Conservation (phyloP, 441 rosid genomes). For the Gossypium gossypioides region DNA sequence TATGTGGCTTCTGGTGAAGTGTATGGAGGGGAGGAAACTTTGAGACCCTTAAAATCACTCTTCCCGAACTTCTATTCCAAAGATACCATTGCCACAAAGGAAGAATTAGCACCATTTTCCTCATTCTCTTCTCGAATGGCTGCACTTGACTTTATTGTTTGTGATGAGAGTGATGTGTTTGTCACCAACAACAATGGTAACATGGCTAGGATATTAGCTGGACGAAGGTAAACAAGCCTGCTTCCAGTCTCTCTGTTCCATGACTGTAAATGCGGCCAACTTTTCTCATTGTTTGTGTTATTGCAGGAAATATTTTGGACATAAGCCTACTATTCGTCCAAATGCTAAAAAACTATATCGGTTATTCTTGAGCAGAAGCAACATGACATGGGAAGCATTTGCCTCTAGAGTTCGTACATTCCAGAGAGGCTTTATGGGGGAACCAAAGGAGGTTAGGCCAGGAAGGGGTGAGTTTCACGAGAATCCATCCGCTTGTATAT, state of each 20-base stretch:
- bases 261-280: conserved; percentile 17
- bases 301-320: conserved; percentile 86
- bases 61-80: conserved; percentile 84
- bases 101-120: conserved; percentile 65
- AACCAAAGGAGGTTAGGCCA: conserved; percentile 82
- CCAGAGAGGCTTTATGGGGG: conserved; percentile 93
- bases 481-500: conserved; percentile 82
- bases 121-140: conserved; percentile 91
- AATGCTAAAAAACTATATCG: conserved; percentile 76
- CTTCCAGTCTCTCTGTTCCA: background rate
- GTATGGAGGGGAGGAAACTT: conserved; percentile 74
- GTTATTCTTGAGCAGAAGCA: conserved; percentile 53
- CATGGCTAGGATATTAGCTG: conserved; percentile 94
- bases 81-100: conserved; percentile 69
- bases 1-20: conserved; percentile 98
- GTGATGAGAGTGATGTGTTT: conserved; percentile 90
- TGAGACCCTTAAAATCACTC: conserved; percentile 74
- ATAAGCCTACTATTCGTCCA: conserved; percentile 90
- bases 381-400: conserved; percentile 80
- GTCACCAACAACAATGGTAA: conserved; percentile 97
- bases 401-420: conserved; percentile 57
- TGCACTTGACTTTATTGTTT: conserved; percentile 89
- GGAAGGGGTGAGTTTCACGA: conserved; percentile 98
- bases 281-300: background rate
- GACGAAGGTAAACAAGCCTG: conserved; percentile 52